phyloP scores from a whole-genome alignment of 345 rosid species.

The Arabidopsis arenosa region DNA sequence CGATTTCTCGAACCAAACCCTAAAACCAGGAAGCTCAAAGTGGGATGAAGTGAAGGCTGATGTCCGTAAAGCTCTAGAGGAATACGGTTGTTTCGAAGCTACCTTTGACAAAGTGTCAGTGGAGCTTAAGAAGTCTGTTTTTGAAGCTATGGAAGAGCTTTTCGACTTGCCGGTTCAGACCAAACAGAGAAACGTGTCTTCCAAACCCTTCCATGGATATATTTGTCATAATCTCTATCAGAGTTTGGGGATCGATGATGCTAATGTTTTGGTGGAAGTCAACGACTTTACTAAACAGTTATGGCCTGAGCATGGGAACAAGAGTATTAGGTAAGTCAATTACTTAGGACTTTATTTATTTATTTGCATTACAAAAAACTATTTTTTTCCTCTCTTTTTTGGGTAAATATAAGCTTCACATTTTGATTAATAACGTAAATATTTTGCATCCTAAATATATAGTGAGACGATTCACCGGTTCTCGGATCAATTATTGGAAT shows the following conservation, averaged over 20 bases:
- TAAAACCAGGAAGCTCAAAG: constrained; percentile 42
- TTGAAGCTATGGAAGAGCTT: constrained; percentile 31
- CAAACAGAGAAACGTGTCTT: constrained; percentile 33
- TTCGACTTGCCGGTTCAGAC: constrained; percentile 33
- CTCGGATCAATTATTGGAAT: constrained; percentile 40
- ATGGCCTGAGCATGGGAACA: constrained; percentile 35
- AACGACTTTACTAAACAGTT: constrained; percentile 34
- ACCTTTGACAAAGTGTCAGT: constrained; percentile 19
- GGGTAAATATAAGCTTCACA: too few species aligned
- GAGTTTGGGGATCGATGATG: constrained; percentile 38
- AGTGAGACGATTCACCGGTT: constrained; percentile 30
- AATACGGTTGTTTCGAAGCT: constrained; percentile 42
- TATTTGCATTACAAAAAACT: too few species aligned
- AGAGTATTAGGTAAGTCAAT: constrained; percentile 25
- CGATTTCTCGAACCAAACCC: constrained; percentile 28
- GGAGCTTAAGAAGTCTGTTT: constrained; percentile 35
- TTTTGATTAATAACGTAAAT: neutral
- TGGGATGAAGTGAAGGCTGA: constrained; percentile 32
- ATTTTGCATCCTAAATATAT: too few species aligned
- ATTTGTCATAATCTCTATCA: constrained; percentile 21
- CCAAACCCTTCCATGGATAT: constrained; percentile 38
- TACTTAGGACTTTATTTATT: too few species aligned
- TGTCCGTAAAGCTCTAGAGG: constrained; percentile 45
- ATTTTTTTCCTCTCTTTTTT: too few species aligned
- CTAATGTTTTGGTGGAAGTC: constrained; percentile 24